Evolutionary conservation across 306 rosid genomes (phyloP).

Genomic region (Canavalia ensiformis): DNA sequence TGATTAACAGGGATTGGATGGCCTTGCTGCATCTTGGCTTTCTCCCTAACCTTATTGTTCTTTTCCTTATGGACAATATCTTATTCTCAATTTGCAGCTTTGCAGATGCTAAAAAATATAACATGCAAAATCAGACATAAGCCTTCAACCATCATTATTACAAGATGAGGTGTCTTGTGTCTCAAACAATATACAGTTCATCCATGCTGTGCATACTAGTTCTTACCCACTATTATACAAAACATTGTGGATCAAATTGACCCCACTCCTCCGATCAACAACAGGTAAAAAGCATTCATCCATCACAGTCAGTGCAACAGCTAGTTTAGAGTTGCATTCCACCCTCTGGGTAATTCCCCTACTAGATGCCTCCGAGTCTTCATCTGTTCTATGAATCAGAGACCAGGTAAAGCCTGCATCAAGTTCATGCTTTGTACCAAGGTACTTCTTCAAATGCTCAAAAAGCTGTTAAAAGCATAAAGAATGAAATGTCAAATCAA

Average conservation of each 20-base stretch:
- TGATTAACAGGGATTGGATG: conserved; percentile 21
- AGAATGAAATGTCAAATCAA: conserved; percentile 24
- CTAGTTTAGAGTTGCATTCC: conserved; percentile 85
- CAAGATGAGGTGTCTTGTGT: conserved; percentile 6
- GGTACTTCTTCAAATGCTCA: conserved; percentile 83
- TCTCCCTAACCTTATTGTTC: background rate
- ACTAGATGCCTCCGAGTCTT: conserved; percentile 64
- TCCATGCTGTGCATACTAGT: background rate
- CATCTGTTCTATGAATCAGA: conserved; percentile 75
- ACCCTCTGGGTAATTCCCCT: conserved; percentile 74
- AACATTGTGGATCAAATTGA: conserved; percentile 82
- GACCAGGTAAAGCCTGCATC: conserved; percentile 92
- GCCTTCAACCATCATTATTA: background rate
- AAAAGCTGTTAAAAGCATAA: conserved; percentile 66
- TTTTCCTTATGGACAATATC: background rate
- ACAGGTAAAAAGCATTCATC: conserved; percentile 92
- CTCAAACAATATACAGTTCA: conserved; percentile 13
- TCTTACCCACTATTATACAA: conserved; percentile 86
- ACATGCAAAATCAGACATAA: background rate
- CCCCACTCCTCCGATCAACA: conserved; percentile 90
- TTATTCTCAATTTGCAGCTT: background rate
- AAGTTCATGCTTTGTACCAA: conserved; percentile 81
- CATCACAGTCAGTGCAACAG: conserved; percentile 87
- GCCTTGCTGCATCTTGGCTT: conserved; percentile 20
- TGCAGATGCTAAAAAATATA: background rate